These are phyloP conservation scores for Durusdinium trenchii DNA, from an alignment of 73 alveolate species.

Conservation along the genomic window DNA sequence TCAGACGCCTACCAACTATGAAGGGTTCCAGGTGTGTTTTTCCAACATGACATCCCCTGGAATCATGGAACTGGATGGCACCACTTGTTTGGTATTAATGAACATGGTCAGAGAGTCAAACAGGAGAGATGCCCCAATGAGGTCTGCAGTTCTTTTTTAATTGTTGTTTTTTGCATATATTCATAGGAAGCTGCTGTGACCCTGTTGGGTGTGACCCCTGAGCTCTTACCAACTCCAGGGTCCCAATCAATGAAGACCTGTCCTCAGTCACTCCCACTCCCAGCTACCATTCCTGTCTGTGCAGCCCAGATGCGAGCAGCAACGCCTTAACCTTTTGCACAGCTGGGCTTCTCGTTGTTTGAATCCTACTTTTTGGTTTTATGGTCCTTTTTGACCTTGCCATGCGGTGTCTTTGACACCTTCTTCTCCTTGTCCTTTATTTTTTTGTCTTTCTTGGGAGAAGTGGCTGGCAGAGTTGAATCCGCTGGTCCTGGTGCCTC, in stretches of 20 bases:
- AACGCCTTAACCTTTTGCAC: not conserved
- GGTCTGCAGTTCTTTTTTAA: no score
- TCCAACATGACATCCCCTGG: no score
- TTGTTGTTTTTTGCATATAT: no score
- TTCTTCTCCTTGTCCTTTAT: not conserved
- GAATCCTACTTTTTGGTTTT: not conserved
- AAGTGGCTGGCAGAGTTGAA: no score
- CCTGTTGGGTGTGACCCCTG: not conserved
- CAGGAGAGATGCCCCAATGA: no score
- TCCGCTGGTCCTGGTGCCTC: no score
- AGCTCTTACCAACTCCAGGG: not conserved
- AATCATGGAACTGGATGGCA: no score
- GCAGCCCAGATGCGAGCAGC: not conserved
- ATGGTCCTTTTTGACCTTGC: not conserved
- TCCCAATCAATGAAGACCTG: not conserved
- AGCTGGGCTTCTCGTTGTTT: not conserved
- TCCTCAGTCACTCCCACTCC: not conserved
- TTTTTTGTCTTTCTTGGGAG: not conserved
- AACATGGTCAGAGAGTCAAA: no score
- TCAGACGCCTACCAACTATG: no score
- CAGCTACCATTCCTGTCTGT: not conserved
- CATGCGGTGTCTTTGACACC: not conserved
- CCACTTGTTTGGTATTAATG: no score
- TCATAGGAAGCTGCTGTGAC: not conserved
- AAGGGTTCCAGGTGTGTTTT: no score